Evolutionary conservation across 176 grass and related monocot species (phyloP).

Genomic region (Cenchrus americanus): DNA sequence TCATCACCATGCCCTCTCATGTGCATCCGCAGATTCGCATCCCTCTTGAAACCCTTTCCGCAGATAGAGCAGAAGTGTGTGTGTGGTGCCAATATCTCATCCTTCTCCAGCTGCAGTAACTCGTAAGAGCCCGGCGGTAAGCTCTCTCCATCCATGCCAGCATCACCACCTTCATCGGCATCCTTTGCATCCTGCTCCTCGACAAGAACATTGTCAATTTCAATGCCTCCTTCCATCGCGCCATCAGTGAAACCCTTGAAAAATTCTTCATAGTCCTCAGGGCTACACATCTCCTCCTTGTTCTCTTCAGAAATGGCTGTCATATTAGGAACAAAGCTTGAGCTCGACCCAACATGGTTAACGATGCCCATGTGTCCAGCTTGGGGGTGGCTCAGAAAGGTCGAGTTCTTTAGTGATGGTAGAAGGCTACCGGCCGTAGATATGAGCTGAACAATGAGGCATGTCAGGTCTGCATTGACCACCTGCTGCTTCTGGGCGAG

Average conservation of each 20-base stretch:
- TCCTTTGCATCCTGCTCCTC: conserved; percentile 56
- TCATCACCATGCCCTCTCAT: conserved; percentile 83
- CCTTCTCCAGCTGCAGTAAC: conserved; percentile 74
- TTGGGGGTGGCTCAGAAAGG: conserved; percentile 38
- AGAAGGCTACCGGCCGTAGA: conserved; percentile 72
- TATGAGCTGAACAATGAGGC: conserved; percentile 71
- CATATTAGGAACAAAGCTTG: conserved; percentile 24
- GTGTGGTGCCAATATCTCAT: conserved; percentile 82
- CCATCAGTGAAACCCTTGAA: conserved; percentile 54
- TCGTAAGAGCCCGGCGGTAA: conserved; percentile 55
- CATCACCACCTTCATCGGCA: conserved; percentile 48
- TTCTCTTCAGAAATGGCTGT: conserved; percentile 33
- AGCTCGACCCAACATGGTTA: conserved; percentile 42
- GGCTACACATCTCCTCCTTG: conserved; percentile 33
- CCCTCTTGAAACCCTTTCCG: conserved; percentile 83
- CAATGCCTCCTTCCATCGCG: conserved; percentile 31
- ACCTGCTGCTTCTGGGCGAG: conserved; percentile 50
- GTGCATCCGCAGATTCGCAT: conserved; percentile 85
- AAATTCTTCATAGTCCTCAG: conserved; percentile 55
- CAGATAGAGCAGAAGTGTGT: conserved; percentile 81
- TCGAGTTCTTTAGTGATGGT: conserved; percentile 50
- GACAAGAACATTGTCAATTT: conserved; percentile 23
- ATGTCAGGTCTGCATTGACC: conserved; percentile 64
- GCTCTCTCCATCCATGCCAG: conserved; percentile 52
- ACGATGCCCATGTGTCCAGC: conserved; percentile 17